Evolutionary conservation across 2,329 filamentous ascomycete genomes (phyloP), one percentile per base, ranked within the genome.

Genomic region (Cladosporium sphaerospermum): DNA sequence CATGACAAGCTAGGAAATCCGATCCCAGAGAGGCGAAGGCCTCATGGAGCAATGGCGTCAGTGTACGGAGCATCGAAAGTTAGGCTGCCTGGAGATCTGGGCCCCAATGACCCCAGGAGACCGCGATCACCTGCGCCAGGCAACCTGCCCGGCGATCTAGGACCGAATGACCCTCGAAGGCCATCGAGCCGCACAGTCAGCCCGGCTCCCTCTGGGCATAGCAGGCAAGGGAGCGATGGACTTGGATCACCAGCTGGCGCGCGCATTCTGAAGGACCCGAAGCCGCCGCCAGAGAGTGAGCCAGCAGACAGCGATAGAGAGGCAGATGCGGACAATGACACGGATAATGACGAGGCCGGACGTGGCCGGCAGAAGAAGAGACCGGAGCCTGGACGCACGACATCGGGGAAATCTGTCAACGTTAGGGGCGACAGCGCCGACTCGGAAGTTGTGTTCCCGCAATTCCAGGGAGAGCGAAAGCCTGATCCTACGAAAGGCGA

Each of bases 401-500:
- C 65, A 1, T 53, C 63, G 44, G 65, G 65, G n/a, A 68, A 68
- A 54, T 54, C 62, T 2, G 57, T 64, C 42, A 67, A 67, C 39
- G 55, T 67, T 23, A 57, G 64, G 43, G 59, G 59, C 28, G 56
- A 57, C 10, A 65, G 62, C 34, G 62, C 61, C n/a, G 64, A 68
- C 37, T 65, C 61, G 6, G 60, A 62, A 13, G 56, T n/a, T 56
- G 62, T 36, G n/a, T 48, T 32, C 34, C 39, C 32, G 7, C 42
- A 39, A 41, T 58, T 37, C 45, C 49, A 56, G 31, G 55, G 53
- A 28, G 56, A 55, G 16, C 43, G 55, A 7, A 68, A 68, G 51
- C 65, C 65, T 2, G 65, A 68, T 48, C 65, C 65, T 3, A 68
- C 65, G 14, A 68, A 68, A 56, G 65, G 65, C 45, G 57, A 68